Evolutionary conservation across 371 early-diverging fungal species (phyloP).

Genomic region (Mortierella sp.): DNA sequence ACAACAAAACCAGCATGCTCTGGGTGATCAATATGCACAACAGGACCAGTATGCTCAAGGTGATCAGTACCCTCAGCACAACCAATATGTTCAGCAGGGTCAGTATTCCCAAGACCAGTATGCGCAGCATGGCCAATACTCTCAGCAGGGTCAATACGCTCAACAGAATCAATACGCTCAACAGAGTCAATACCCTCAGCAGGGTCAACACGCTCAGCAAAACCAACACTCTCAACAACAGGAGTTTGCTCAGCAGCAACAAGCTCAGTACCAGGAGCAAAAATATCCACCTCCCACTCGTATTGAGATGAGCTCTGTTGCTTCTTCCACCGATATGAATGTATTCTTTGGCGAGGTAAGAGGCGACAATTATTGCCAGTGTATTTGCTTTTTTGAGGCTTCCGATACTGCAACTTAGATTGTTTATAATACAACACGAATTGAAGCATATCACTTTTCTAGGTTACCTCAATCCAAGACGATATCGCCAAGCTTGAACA

Average conservation of each 20-base stretch:
- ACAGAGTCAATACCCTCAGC: constrained; percentile 44
- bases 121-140: constrained; percentile 13
- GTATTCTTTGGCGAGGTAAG: constrained; percentile 52
- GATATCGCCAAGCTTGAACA: constrained; percentile 71
- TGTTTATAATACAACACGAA: background rate
- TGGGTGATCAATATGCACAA: background rate
- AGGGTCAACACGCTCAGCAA: constrained; percentile 27
- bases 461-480: constrained; percentile 80
- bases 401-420: no score
- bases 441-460: background rate
- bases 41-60: constrained; percentile 26
- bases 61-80: constrained; percentile 18
- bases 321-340: constrained; percentile 30
- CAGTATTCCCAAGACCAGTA: constrained; percentile 11
- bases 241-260: constrained; percentile 26
- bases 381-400: background rate
- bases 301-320: constrained; percentile 42
- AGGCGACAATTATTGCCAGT: background rate
- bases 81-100: constrained; percentile 15
- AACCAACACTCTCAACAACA: constrained; percentile 40
- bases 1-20: background rate
- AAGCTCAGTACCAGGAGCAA: constrained; percentile 8
- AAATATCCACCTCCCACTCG: constrained; percentile 20
- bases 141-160: constrained; percentile 11
- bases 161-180: constrained; percentile 18